A percentile compares a stretch with the other conserved stretches of the same genome.
These are phyloP conservation scores for Gymnopilus dilepis DNA, from an alignment of 768 basidiomycete species.

Conservation along the genomic window DNA sequence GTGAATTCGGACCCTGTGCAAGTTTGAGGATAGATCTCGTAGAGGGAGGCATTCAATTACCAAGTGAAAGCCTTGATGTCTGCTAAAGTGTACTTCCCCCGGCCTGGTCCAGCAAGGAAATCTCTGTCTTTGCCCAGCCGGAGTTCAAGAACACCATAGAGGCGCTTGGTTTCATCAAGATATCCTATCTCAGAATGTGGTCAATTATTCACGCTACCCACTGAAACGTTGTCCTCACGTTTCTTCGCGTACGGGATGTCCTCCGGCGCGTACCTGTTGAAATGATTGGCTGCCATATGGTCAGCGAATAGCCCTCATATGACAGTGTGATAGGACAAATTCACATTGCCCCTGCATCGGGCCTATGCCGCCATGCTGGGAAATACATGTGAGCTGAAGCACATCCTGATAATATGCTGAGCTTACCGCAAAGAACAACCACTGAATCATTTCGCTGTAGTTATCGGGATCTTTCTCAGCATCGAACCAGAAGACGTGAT, in stretches of 20 bases:
- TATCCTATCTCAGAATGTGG: slow-evolving; percentile 75
- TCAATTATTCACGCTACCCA: too few species aligned
- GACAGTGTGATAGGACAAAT: not conserved
- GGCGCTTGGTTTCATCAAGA: slow-evolving; percentile 78
- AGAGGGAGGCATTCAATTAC: slow-evolving; percentile 38
- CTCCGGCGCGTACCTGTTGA: slow-evolving; percentile 65
- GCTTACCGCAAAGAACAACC: slow-evolving; percentile 82
- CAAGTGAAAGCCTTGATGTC: slow-evolving; percentile 74
- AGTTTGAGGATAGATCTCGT: not conserved
- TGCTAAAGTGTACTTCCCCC: slow-evolving; percentile 71
- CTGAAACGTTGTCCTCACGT: slow-evolving; percentile 43
- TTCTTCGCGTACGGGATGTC: slow-evolving; percentile 73
- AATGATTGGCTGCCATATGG: slow-evolving; percentile 62
- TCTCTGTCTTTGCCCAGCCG: slow-evolving; percentile 70
- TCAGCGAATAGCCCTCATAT: not conserved
- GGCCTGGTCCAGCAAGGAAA: slow-evolving; percentile 78
- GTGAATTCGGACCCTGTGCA: slow-evolving; percentile 59
- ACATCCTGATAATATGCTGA: not conserved
- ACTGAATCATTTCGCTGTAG: slow-evolving; percentile 77
- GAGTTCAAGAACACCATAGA: slow-evolving; percentile 84
- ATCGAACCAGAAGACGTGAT: slow-evolving; percentile 73
- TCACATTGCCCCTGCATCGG: slow-evolving; percentile 84
- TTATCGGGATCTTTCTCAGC: slow-evolving; percentile 54
- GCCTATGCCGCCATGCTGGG: slow-evolving; percentile 78
- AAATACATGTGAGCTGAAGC: not conserved